phyloP scores from a whole-genome alignment of 805 yeast species.

The Myxozyma melibiosi region DNA sequence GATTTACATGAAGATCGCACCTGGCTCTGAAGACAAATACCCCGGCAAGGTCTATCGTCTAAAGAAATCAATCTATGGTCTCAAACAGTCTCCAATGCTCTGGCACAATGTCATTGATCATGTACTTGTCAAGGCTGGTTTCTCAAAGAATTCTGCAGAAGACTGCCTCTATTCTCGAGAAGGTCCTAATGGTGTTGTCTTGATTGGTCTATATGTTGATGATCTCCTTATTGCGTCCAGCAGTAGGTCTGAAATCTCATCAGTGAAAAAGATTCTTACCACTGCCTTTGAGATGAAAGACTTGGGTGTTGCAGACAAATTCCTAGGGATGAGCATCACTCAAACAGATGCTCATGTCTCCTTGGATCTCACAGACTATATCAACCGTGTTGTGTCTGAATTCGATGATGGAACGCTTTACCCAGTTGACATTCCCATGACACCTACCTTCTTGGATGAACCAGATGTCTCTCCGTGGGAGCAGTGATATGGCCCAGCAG shows the following conservation, averaged over 20 bases:
- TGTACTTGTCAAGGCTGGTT: not conserved
- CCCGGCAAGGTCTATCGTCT: not conserved
- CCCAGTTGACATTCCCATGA: no score
- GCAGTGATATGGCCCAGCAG: no score
- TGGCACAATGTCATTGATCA: not conserved
- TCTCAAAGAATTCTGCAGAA: not conserved
- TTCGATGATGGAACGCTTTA: no score
- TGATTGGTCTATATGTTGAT: slow-evolving; percentile 4
- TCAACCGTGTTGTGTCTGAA: not conserved
- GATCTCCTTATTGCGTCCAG: not conserved
- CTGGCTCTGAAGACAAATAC: not conserved
- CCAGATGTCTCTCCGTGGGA: no score
- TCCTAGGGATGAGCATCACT: slow-evolving; percentile 1
- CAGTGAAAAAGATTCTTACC: not conserved
- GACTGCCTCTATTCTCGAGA: not conserved
- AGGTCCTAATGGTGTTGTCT: no score
- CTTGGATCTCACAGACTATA: not conserved
- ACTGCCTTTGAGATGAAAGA: not conserved
- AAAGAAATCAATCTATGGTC: slow-evolving; percentile 2
- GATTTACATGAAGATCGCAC: not conserved
- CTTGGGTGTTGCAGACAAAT: not conserved
- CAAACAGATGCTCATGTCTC: not conserved
- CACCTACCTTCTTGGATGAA: no score
- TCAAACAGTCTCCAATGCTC: slow-evolving; percentile 2
- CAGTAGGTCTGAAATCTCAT: not conserved